Conservation (phyloP, 768 basidiomycete genomes). For the Lentinula aciculospora region DNA sequence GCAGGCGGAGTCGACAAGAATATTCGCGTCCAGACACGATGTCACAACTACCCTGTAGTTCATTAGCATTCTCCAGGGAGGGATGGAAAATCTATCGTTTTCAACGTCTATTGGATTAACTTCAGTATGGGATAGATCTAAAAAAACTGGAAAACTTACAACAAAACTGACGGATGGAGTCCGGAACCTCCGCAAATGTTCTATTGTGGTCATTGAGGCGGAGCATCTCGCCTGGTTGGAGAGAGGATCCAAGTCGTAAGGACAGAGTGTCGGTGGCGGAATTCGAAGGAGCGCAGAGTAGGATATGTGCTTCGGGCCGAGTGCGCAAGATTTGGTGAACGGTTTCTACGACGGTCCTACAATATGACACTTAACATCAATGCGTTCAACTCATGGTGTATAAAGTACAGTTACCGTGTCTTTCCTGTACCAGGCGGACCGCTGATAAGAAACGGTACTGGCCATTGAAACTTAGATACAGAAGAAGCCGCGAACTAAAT, state of each 20-base stretch:
- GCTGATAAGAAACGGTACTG: conserved; percentile 42
- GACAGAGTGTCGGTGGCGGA: conserved; percentile 46
- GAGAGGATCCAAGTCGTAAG: conserved; percentile 28
- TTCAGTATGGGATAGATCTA: background rate
- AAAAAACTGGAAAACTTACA: conserved; percentile 23
- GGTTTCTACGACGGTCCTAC: conserved; percentile 42
- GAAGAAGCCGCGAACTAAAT: conserved; percentile 35
- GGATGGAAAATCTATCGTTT: conserved; percentile 38
- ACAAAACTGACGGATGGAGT: conserved; percentile 39
- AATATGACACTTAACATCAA: background rate
- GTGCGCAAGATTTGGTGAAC: conserved; percentile 44
- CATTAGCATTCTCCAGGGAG: conserved; percentile 41
- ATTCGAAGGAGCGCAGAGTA: conserved; percentile 47
- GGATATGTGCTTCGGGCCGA: conserved; percentile 39
- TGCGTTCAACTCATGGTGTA: background rate
- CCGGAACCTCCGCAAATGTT: conserved; percentile 45
- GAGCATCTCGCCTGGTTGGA: conserved; percentile 38
- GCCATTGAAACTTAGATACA: conserved; percentile 35
- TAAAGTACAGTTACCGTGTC: conserved; percentile 29
- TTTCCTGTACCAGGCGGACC: conserved; percentile 51
- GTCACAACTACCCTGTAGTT: conserved; percentile 40
- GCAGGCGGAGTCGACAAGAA: conserved; percentile 38
- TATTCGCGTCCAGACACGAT: conserved; percentile 41
- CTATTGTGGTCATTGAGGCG: conserved; percentile 43
- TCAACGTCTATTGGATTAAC: conserved; percentile 30